Evolutionary conservation across 352 stramenopile species (phyloP).

Genomic region (Phytophthora rubi): DNA sequence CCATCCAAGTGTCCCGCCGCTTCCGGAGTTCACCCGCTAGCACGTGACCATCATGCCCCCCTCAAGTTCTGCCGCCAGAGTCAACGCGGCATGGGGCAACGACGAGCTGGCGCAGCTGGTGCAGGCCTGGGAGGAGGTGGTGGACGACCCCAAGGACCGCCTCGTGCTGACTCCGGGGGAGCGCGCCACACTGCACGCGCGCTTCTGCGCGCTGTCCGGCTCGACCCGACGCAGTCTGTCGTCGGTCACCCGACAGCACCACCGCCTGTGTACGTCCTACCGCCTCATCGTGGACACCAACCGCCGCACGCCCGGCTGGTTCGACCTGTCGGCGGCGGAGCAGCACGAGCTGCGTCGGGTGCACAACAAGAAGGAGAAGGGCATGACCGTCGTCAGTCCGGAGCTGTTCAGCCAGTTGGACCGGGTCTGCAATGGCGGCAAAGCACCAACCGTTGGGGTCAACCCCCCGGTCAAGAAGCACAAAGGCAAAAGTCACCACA

Average conservation of each 20-base stretch:
- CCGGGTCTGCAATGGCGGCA: slow-evolving; percentile 27
- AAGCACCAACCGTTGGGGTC: background rate
- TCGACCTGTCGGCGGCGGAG: slow-evolving; percentile 35
- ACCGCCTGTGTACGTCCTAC: slow-evolving; percentile 41
- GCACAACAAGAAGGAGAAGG: slow-evolving; percentile 39
- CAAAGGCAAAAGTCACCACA: slow-evolving; percentile 17
- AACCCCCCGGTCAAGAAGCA: background rate
- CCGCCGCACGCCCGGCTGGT: slow-evolving; percentile 34
- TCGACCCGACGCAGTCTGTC: slow-evolving; percentile 27
- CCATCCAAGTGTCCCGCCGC: background rate
- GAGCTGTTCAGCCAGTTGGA: slow-evolving; percentile 38
- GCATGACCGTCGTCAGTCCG: slow-evolving; percentile 29
- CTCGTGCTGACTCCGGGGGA: slow-evolving; percentile 28
- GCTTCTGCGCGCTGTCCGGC: slow-evolving; percentile 31
- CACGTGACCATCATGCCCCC: slow-evolving; percentile 15
- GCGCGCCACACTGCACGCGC: slow-evolving; percentile 32
- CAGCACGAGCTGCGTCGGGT: slow-evolving; percentile 37
- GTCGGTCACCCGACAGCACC: slow-evolving; percentile 36
- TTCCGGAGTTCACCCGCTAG: background rate
- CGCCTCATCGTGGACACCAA: slow-evolving; percentile 42
- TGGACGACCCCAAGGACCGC: slow-evolving; percentile 40
- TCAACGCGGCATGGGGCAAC: slow-evolving; percentile 34
- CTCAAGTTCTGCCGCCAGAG: slow-evolving; percentile 1
- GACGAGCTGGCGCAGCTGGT: slow-evolving; percentile 41
- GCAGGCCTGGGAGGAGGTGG: slow-evolving; percentile 39